Percentiles rank a stretch among this genome's conserved stretches.
phyloP scores from a whole-genome alignment of 176 grass and related monocot species.

The Guadua angustifolia region DNA sequence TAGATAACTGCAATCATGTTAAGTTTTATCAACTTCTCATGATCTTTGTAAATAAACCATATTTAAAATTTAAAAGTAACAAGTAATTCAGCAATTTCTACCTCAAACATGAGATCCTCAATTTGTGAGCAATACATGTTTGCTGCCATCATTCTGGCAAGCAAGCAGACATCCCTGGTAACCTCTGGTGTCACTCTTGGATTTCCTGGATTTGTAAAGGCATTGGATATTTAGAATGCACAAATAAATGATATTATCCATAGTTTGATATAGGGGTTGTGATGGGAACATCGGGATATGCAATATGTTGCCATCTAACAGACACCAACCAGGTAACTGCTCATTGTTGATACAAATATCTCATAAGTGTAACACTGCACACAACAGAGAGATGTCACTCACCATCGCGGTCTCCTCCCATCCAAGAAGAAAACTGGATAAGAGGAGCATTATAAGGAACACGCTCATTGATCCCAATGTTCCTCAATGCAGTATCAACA shows the following conservation, averaged over 20 bases:
- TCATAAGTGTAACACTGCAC: neutral
- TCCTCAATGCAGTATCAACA: slow-evolving; percentile 78
- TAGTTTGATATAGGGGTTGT: neutral
- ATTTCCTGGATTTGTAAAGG: slow-evolving; percentile 60
- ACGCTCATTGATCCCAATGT: slow-evolving; percentile 81
- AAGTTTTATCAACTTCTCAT: slow-evolving; percentile 13
- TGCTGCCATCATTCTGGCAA: slow-evolving; percentile 86
- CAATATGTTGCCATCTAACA: neutral
- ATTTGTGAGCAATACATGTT: slow-evolving; percentile 78
- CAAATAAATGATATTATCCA: neutral
- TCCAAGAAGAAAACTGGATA: slow-evolving; percentile 93
- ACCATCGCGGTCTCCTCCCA: slow-evolving; percentile 90
- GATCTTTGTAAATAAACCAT: neutral
- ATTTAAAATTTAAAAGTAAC: neutral
- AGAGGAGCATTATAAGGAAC: slow-evolving; percentile 84
- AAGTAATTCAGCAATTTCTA: slow-evolving; percentile 33
- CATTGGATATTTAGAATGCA: slow-evolving; percentile 16
- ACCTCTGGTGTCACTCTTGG: slow-evolving; percentile 88
- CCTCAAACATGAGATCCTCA: slow-evolving; percentile 93
- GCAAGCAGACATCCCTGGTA: slow-evolving; percentile 83
- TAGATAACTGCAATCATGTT: slow-evolving; percentile 60
- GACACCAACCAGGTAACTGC: neutral
- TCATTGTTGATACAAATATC: neutral
- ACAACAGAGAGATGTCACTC: slow-evolving; percentile 28
- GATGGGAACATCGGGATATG: neutral